Conservation (phyloP, 371 early-diverging fungal species). For the Gilbertella persicaria region DNA sequence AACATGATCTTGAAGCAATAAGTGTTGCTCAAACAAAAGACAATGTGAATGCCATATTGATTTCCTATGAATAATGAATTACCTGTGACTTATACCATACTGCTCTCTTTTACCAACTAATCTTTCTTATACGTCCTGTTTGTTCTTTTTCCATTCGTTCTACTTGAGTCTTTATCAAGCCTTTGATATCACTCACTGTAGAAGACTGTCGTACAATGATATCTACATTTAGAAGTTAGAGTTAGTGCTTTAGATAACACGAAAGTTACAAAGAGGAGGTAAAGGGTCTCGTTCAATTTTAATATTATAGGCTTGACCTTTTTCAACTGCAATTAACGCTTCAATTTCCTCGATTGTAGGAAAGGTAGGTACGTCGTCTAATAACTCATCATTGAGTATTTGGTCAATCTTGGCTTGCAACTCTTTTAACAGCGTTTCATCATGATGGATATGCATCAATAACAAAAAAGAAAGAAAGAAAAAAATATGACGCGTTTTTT, state of each 20-base stretch:
- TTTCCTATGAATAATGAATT: slow-evolving; percentile 23
- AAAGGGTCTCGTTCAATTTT: slow-evolving; percentile 32
- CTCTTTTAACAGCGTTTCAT: slow-evolving; percentile 8
- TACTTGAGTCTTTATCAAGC: slow-evolving; percentile 18
- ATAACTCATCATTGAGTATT: slow-evolving; percentile 27
- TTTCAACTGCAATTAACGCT: slow-evolving; percentile 39
- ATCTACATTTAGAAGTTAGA: slow-evolving; percentile 9
- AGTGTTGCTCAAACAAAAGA: slow-evolving; percentile 20
- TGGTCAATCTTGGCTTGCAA: slow-evolving; percentile 24
- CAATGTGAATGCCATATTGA: slow-evolving; percentile 47
- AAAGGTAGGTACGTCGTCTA: slow-evolving; percentile 17
- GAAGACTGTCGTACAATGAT: slow-evolving; percentile 38
- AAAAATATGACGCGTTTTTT: slow-evolving; percentile 6
- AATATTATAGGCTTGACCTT: slow-evolving; percentile 39
- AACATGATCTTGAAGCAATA: slow-evolving; percentile 30
- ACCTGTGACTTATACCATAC: no score
- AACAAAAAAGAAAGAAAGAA: background rate
- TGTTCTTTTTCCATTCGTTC: slow-evolving; percentile 16
- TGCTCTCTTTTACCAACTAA: slow-evolving; percentile 41
- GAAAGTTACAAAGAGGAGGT: slow-evolving; percentile 28
- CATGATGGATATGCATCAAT: background rate
- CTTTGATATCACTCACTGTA: slow-evolving; percentile 38
- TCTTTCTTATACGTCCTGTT: slow-evolving; percentile 7
- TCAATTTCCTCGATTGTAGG: slow-evolving; percentile 33
- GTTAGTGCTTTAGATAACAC: background rate